phyloP scores from a whole-genome alignment of 352 stramenopile species.

The Phytophthora palmivora region DNA sequence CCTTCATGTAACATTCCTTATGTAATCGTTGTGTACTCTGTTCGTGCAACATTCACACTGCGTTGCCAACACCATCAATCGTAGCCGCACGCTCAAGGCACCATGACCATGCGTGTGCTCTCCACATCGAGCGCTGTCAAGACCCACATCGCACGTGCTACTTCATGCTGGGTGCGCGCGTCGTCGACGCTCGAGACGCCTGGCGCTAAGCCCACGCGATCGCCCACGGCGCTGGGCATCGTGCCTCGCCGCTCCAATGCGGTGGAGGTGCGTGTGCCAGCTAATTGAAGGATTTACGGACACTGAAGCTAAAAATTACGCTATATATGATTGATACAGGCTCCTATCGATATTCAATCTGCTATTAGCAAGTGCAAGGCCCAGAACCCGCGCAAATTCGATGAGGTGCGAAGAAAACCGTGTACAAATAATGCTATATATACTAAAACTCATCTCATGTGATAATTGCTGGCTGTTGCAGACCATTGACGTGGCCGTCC shows the following conservation, averaged over 20 bases:
- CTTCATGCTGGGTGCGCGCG: conserved; percentile 52
- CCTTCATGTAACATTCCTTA: conserved; percentile 15
- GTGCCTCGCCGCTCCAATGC: conserved; percentile 61
- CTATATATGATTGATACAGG: conserved; percentile 36
- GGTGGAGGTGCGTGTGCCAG: conserved; percentile 47
- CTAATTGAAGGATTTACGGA: conserved; percentile 3
- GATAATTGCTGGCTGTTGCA: conserved; percentile 24
- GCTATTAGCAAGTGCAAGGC: conserved; percentile 69
- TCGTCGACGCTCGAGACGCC: conserved; percentile 48
- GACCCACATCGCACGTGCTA: conserved; percentile 38
- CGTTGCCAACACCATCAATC: conserved; percentile 34
- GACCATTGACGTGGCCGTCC: conserved; percentile 86
- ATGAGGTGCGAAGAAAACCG: conserved; percentile 57
- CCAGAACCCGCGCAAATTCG: conserved; percentile 78
- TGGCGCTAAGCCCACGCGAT: conserved; percentile 40
- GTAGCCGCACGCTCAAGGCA: conserved; percentile 27
- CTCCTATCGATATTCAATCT: conserved; percentile 63
- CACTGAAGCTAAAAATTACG: conserved; percentile 6
- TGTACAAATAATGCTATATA: background rate
- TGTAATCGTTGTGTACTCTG: background rate
- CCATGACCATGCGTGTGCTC: conserved; percentile 54
- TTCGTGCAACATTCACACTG: conserved; percentile 21
- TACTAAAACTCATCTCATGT: conserved; percentile 21
- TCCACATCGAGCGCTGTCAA: conserved; percentile 40
- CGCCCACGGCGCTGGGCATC: conserved; percentile 72